Evolutionary conservation across 352 stramenopile species (phyloP).

Genomic region (Globisporangium emineosum): DNA sequence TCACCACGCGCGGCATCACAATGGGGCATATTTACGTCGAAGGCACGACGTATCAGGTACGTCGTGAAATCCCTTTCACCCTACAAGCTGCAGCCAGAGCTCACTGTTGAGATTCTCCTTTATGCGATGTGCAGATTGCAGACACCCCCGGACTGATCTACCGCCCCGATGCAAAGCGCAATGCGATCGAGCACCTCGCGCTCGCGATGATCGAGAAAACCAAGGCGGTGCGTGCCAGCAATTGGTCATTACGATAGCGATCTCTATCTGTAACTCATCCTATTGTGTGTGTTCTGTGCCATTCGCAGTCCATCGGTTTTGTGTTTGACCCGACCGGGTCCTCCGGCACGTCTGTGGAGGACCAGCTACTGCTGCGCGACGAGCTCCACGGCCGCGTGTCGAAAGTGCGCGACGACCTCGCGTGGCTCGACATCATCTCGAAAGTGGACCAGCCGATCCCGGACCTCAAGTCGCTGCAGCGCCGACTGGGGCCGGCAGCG

Average conservation of each 20-base stretch:
- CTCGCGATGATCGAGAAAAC: constrained; percentile 79
- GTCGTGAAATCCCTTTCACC: no score
- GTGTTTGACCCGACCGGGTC: constrained; percentile 75
- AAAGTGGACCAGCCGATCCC: constrained; percentile 70
- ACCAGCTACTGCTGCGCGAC: constrained; percentile 70
- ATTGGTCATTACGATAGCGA: background rate
- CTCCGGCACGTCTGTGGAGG: constrained; percentile 56
- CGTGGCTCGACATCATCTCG: constrained; percentile 86
- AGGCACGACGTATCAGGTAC: constrained; percentile 70
- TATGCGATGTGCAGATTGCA: constrained; percentile 50
- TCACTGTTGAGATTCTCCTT: background rate
- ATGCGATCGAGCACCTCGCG: constrained; percentile 71
- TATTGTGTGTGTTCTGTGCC: constrained; percentile 5
- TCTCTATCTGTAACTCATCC: background rate
- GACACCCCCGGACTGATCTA: constrained; percentile 76
- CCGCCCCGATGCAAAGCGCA: constrained; percentile 56
- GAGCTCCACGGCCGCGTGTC: constrained; percentile 59
- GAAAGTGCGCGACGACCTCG: constrained; percentile 34
- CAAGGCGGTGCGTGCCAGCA: constrained; percentile 36
- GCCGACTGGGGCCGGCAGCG: constrained; percentile 23
- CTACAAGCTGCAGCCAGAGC: no score
- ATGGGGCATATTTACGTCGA: constrained; percentile 88
- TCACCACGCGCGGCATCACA: constrained; percentile 84
- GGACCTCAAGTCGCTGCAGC: constrained; percentile 35
- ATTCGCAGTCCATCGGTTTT: constrained; percentile 70